Evolutionary conservation across 805 yeast species (phyloP), one percentile per base, ranked within the genome.

Genomic region (Suhomyces sp.): DNA sequence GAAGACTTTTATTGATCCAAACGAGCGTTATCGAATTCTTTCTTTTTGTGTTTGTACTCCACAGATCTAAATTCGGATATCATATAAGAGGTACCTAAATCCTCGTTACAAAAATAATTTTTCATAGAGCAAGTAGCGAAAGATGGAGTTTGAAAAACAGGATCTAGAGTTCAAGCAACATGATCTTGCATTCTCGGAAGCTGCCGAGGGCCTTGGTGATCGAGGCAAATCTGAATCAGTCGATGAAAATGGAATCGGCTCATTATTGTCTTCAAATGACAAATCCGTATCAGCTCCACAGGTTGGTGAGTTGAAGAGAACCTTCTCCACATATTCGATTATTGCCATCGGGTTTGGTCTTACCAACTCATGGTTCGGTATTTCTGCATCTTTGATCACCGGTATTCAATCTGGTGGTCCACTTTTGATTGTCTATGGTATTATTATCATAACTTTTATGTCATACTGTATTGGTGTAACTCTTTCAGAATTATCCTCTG

Each of bases 361-460:
- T 53, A 73, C 78, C 48, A 73, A 74, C 66, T 70, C 75, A 24
- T 74, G 78, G 78, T 67, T 71, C 45, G 78, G 79, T 13, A 71
- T 74, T 48, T 66, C 72, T 13, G 72, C 77, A 4, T 67, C 76
- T 31, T 66, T 74, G 52, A 62, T 71, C 57, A 72, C 77, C 17
- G 77, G 77, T 33, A 74, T 74, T 53, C 66, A 65, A 53, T 71
- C 77, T 15, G 77, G 78, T 8, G 78, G 78, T 26, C 77, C 78
- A 7, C 54, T 72, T 53, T 56, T 73, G 60, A 72, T 74, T 55
- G 66, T 74, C 15, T 74, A 72, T 55, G 78, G 78, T 15, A 72
- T 74, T 55, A 63, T 74, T 44, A 74, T 73, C 56, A 71, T 72
- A 35, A 68, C 73, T 5, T 59, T 57, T 53, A 63, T 74, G 45